Conservation (phyloP, 306 rosid species). For the Prinsepia uniflora region DNA sequence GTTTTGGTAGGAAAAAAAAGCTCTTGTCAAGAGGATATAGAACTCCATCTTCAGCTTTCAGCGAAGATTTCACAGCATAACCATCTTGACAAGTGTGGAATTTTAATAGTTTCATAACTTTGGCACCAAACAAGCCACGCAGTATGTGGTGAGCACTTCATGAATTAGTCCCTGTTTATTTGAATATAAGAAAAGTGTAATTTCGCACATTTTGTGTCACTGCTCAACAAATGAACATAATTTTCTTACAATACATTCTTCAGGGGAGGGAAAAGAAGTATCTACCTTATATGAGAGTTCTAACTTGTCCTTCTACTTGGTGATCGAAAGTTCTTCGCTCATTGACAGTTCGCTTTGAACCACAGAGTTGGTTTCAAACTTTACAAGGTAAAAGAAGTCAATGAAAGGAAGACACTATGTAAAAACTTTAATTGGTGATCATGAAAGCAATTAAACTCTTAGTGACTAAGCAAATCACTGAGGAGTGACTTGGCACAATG, state of each 20-base stretch:
- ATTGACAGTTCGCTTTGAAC: slow-evolving; percentile 66
- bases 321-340: slow-evolving; percentile 61
- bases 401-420: background rate
- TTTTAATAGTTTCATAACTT: slow-evolving; percentile 92
- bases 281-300: slow-evolving; percentile 86
- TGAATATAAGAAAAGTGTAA: slow-evolving; percentile 5
- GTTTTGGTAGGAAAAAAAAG: slow-evolving; percentile 97
- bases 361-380: slow-evolving; percentile 89
- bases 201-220: background rate
- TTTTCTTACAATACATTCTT: slow-evolving; percentile 4
- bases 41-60: slow-evolving; percentile 99
- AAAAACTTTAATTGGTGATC: slow-evolving; percentile 17
- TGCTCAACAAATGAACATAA: background rate
- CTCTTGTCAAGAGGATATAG: slow-evolving; percentile 97
- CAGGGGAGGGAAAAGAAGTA: background rate
- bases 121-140: slow-evolving; percentile 90
- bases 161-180: slow-evolving; percentile 82
- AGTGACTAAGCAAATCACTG: no score
- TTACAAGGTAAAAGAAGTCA: slow-evolving; percentile 19
- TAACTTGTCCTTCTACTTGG: slow-evolving; percentile 93
- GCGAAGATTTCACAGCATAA: slow-evolving; percentile 96
- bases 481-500: no score
- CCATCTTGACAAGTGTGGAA: slow-evolving; percentile 97
- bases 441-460: slow-evolving; percentile 19
- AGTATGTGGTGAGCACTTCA: slow-evolving; percentile 91